Base-by-base conservation (phyloP, 495 filamentous ascomycete genomes). In the Collariella sp. region DNA sequence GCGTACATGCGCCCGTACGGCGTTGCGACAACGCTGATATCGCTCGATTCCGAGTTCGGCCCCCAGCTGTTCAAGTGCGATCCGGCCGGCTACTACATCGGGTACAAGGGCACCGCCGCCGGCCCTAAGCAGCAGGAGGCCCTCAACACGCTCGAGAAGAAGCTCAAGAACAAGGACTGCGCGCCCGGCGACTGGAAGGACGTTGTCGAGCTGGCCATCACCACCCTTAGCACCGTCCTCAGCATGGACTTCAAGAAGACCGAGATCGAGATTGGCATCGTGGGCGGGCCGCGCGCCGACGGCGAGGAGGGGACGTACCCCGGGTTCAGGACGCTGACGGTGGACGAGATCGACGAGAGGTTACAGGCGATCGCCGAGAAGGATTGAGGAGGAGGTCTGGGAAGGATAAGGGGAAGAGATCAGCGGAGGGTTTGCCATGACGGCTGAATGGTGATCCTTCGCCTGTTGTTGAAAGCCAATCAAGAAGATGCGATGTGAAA, bases 191-290 rank as follows among this genome's bases (percentile, higher is more conserved):
- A 75, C 71, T 97, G 94, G 94, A 87, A 96, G 74, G 93, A 97
- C 55, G 93, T 98, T 34, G 91, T 98, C 52, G 93, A 98, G 74
- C 78, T 96, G 56, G 93, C 86, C 38, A 97, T 98, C 72, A 84
- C 89, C 15, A 87, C 93, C 11, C 72, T 98, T 67, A 95, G 91
- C 79, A 93, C 85, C 48, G 91, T 98, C 48, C 80, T 98, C 50
- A 95, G 89, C 68, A 94, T 97, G 62, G 93, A 98, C 72, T 98
- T 98, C 78, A 98, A 98, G 84, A 96, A 96, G 77, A 85, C 86
- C 66, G 93, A 98, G 77, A 83, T 98, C 65, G 93, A 98, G 76
- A 86, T 98, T 67, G 93, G 94, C 60, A 87, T 98, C 64, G 93
- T 96, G 16, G 93, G 93, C 57, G 90, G 87, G 24, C 87, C 89